A percentile compares a stretch with the other conserved stretches of the same genome.
Conservation (phyloP, 2,329 filamentous ascomycete genomes). For the Ilyonectria robusta region DNA sequence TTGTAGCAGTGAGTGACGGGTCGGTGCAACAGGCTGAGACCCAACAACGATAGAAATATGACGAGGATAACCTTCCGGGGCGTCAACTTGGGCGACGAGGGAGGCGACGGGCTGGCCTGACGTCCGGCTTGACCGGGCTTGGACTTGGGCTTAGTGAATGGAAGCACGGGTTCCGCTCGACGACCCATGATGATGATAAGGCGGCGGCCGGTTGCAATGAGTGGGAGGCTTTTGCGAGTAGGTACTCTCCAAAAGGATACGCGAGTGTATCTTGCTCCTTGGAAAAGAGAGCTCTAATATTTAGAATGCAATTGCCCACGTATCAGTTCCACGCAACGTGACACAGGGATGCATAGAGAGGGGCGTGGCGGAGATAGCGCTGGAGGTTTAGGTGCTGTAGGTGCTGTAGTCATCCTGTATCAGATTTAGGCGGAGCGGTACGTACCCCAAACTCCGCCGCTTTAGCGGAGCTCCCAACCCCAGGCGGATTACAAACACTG, state of each 20-base stretch:
- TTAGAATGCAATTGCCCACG: neutral
- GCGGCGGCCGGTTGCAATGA: neutral
- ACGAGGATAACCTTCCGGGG: slow-evolving; percentile 43
- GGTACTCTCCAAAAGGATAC: no score
- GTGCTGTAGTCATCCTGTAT: neutral
- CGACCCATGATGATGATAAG: slow-evolving; percentile 36
- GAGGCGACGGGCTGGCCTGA: slow-evolving; percentile 36
- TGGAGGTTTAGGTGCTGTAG: no score
- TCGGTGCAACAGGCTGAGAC: slow-evolving; percentile 46
- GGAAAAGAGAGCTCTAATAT: neutral
- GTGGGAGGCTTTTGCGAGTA: neutral
- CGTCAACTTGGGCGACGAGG: slow-evolving; percentile 43
- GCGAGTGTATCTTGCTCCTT: neutral
- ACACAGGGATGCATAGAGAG: neutral
- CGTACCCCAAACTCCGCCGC: neutral
- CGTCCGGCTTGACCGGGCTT: slow-evolving; percentile 6
- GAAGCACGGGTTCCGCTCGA: slow-evolving; percentile 41
- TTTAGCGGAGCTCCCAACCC: neutral
- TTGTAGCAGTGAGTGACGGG: slow-evolving; percentile 45
- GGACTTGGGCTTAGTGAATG: slow-evolving; percentile 33
- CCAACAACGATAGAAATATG: slow-evolving; percentile 46
- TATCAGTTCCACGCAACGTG: neutral
- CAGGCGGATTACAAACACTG: neutral
- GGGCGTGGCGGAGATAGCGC: neutral
- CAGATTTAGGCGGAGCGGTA: neutral